These are phyloP conservation scores for Dictyostelium capitatum DNA, from an alignment of 78 protist species.

Conservation along the genomic window DNA sequence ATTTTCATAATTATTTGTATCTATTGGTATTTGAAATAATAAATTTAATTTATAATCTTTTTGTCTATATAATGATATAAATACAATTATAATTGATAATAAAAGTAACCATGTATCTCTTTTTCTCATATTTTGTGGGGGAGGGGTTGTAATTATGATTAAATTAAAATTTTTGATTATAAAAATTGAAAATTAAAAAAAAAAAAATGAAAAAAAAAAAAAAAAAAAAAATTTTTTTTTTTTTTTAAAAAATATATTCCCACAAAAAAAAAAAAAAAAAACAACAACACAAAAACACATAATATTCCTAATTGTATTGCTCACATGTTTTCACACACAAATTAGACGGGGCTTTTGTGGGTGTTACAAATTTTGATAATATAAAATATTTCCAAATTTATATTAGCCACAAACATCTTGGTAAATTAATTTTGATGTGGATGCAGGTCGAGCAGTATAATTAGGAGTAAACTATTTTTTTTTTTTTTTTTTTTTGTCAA, in stretches of 20 bases:
- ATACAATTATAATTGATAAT: conserved; percentile 26
- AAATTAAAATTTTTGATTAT: neutral
- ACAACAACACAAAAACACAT: neutral
- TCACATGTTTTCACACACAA: no score
- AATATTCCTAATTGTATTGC: no score
- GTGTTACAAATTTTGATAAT: no score
- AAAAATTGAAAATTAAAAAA: neutral
- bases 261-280: neutral
- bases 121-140: conserved; percentile 30
- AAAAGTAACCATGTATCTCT: conserved; percentile 62
- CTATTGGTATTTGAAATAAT: conserved; percentile 41
- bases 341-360: no score
- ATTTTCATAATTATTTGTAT: conserved; percentile 67
- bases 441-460: no score
- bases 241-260: neutral
- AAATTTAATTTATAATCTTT: conserved; percentile 12
- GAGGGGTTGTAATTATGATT: no score
- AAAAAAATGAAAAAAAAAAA: conserved; percentile 4
- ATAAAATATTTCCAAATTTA: no score
- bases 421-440: no score
- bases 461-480: no score
- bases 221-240: neutral
- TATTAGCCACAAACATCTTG: no score
- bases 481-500: no score
- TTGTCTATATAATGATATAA: conserved; percentile 41